These are phyloP conservation scores for Lipomyces spencermartinsiae DNA, from an alignment of 805 yeast genomes.

Conservation along the genomic window DNA sequence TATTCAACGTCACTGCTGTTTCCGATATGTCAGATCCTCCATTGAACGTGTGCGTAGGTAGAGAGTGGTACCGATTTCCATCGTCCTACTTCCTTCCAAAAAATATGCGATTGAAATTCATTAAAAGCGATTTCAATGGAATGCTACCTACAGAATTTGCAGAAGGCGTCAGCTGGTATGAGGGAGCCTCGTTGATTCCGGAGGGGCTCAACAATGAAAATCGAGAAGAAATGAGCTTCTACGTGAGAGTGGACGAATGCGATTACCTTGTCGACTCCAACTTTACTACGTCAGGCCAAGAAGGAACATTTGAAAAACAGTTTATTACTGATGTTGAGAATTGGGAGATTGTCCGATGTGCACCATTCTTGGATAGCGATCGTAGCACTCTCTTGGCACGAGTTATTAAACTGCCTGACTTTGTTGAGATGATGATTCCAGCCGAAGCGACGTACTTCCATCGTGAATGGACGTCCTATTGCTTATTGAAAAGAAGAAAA, in stretches of 20 bases:
- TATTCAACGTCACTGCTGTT: slow-evolving; percentile 33
- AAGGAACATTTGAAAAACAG: slow-evolving; percentile 22
- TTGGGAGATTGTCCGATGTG: slow-evolving; percentile 28
- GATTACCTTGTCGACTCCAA: slow-evolving; percentile 68
- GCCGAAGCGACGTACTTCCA: slow-evolving; percentile 13
- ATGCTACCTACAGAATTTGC: slow-evolving; percentile 85
- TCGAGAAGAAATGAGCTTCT: slow-evolving; percentile 63
- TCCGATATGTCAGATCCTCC: slow-evolving; percentile 32
- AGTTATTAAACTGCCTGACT: slow-evolving; percentile 27
- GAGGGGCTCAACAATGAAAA: slow-evolving; percentile 77
- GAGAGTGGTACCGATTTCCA: slow-evolving; percentile 95
- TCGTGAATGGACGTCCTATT: slow-evolving; percentile 27
- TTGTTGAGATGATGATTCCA: slow-evolving; percentile 22
- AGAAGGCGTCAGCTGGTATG: slow-evolving; percentile 51
- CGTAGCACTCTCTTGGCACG: slow-evolving; percentile 28
- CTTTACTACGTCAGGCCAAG: slow-evolving; percentile 21
- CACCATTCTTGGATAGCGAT: slow-evolving; percentile 26
- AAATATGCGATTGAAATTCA: slow-evolving; percentile 67
- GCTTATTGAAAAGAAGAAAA: slow-evolving; percentile 20
- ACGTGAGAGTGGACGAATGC: slow-evolving; percentile 57
- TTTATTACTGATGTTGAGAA: slow-evolving; percentile 22
- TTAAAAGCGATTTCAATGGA: slow-evolving; percentile 82
- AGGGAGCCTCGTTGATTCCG: slow-evolving; percentile 55
- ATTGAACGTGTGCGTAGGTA: slow-evolving; percentile 80
- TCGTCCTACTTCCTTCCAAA: slow-evolving; percentile 81